A percentile compares a stretch with the other conserved stretches of the same genome.
Conservation (phyloP, 2,329 filamentous ascomycete genomes). For the Venturia oleaginea region DNA sequence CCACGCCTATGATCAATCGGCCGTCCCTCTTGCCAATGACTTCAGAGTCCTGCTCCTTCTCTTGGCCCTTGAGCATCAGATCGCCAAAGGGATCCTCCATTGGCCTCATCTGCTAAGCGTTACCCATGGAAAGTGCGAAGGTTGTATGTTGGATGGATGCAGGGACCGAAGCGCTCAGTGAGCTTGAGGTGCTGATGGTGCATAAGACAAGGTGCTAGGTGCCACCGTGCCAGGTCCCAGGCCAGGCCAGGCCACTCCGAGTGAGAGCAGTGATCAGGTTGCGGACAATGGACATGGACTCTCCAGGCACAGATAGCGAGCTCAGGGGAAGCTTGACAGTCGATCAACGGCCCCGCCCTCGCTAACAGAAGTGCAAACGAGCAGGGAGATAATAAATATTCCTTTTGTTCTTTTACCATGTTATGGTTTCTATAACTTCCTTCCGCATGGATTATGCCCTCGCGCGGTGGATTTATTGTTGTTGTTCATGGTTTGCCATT, state of each 20-base stretch:
- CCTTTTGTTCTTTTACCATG: too few species aligned
- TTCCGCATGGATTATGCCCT: too few species aligned
- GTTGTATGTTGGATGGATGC: background rate
- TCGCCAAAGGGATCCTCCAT: conserved; percentile 1
- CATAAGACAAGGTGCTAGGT: background rate
- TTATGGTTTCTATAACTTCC: too few species aligned
- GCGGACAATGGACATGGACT: too few species aligned
- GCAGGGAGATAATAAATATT: too few species aligned
- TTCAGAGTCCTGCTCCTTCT: conserved; percentile 32
- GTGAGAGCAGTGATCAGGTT: too few species aligned
- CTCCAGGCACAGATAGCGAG: background rate
- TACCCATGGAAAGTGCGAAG: background rate
- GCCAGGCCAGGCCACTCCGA: too few species aligned
- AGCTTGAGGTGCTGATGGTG: background rate
- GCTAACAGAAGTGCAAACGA: background rate
- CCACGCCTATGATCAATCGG: conserved; percentile 65
- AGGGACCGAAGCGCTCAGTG: background rate
- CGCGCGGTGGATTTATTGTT: too few species aligned
- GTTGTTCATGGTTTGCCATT: too few species aligned
- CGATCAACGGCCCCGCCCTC: background rate
- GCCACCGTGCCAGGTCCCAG: background rate
- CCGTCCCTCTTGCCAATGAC: conserved; percentile 43
- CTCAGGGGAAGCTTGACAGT: background rate
- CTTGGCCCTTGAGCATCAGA: background rate
- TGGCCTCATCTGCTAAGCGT: conserved; percentile 3